phyloP scores from a whole-genome alignment of 73 alveolate species.

The Paramecium pentaurelia region DNA sequence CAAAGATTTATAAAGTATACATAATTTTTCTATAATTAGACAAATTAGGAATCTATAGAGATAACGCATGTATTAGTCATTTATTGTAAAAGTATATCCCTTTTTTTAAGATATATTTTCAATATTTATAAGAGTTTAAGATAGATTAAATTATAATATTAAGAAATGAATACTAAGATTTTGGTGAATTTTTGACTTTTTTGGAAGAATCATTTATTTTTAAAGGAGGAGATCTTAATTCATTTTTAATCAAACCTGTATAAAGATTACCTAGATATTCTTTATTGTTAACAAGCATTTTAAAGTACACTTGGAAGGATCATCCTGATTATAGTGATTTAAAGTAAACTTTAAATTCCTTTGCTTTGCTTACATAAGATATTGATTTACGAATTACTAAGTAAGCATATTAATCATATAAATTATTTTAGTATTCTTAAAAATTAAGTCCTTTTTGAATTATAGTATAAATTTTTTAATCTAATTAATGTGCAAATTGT shows the following conservation, averaged over 20 bases:
- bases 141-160: neutral
- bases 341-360: neutral
- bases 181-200: neutral
- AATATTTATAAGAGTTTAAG: neutral
- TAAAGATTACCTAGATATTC: neutral
- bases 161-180: neutral
- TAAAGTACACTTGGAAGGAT: neutral
- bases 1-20: neutral
- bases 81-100: neutral
- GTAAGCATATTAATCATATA: neutral
- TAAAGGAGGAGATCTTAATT: neutral
- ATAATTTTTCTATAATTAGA: neutral
- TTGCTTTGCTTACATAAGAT: neutral
- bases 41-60: neutral
- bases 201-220: neutral
- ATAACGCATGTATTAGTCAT: neutral
- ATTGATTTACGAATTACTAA: neutral
- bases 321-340: neutral
- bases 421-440: neutral
- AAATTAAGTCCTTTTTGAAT: neutral
- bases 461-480: neutral
- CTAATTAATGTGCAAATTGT: neutral
- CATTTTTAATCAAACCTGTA: neutral
- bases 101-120: neutral
- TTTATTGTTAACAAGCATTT: neutral